These are phyloP conservation scores for Gossypium sturtianum DNA, from an alignment of 345 rosid species.

Conservation along the genomic window DNA sequence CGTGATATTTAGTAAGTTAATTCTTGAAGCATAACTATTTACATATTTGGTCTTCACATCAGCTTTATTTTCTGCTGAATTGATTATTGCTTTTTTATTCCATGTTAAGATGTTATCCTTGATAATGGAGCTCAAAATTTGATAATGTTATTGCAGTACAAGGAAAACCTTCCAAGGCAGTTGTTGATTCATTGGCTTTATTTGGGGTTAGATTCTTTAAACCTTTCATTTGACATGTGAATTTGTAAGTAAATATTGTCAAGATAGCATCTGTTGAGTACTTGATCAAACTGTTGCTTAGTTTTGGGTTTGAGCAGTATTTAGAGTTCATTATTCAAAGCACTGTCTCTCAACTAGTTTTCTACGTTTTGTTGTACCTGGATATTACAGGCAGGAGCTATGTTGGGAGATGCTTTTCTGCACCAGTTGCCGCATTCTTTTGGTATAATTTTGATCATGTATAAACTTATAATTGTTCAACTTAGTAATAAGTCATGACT, in stretches of 20 bases:
- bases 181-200: constrained; percentile 87
- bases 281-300: background rate
- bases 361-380: constrained; percentile 9
- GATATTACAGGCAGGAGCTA: constrained; percentile 81
- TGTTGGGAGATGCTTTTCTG: constrained; percentile 99
- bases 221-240: constrained; percentile 3
- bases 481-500: background rate
- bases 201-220: constrained; percentile 72
- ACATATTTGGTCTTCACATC: constrained; percentile 1
- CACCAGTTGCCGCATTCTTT: constrained; percentile 98
- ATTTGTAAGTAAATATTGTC: background rate
- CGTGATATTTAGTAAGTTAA: constrained; percentile 63
- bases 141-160: constrained; percentile 52
- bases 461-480: background rate
- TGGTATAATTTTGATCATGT: constrained; percentile 46
- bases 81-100: background rate
- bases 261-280: constrained; percentile 7
- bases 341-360: background rate
- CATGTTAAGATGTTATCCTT: background rate
- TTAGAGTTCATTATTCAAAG: background rate
- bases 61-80: background rate
- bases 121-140: background rate
- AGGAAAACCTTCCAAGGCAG: constrained; percentile 83
- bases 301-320: background rate
- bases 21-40: constrained; percentile 2